phyloP scores from a whole-genome alignment of 2,329 filamentous ascomycete species.

The Fusarium kyushuense region DNA sequence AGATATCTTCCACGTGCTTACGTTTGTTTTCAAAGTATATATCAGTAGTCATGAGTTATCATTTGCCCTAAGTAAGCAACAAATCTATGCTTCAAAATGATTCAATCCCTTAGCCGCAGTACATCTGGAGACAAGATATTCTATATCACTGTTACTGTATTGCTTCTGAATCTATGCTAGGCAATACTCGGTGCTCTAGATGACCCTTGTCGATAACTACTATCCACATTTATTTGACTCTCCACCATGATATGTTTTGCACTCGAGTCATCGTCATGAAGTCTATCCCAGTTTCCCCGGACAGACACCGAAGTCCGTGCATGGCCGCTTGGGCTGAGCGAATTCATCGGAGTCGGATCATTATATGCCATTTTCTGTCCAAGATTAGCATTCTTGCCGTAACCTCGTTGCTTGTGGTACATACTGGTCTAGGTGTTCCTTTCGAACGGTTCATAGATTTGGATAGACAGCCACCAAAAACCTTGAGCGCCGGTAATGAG shows the following conservation, averaged over 20 bases:
- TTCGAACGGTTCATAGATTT: constrained; percentile 18
- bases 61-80: too few relatives aligned
- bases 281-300: constrained; percentile 23
- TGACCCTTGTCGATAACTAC: not conserved
- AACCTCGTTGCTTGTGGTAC: accelerated
- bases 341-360: not conserved
- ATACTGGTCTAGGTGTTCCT: constrained; percentile 11
- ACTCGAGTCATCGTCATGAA: constrained; percentile 25
- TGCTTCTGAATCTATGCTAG: not conserved
- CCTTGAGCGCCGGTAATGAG: constrained; percentile 24
- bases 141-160: too few relatives aligned
- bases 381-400: too few relatives aligned
- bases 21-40: not conserved
- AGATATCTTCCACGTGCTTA: not conserved
- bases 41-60: not conserved
- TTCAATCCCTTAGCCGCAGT: too few relatives aligned
- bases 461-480: constrained; percentile 17
- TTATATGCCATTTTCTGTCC: not conserved
- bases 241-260: constrained; percentile 20
- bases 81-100: too few relatives aligned
- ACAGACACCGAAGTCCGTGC: constrained; percentile 8
- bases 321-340: constrained; percentile 4
- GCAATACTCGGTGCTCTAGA: not conserved
- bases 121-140: too few relatives aligned
- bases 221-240: not conserved